Base-by-base conservation (phyloP, 768 basidiomycete species). In the Coprinopsis strossmayeri region DNA sequence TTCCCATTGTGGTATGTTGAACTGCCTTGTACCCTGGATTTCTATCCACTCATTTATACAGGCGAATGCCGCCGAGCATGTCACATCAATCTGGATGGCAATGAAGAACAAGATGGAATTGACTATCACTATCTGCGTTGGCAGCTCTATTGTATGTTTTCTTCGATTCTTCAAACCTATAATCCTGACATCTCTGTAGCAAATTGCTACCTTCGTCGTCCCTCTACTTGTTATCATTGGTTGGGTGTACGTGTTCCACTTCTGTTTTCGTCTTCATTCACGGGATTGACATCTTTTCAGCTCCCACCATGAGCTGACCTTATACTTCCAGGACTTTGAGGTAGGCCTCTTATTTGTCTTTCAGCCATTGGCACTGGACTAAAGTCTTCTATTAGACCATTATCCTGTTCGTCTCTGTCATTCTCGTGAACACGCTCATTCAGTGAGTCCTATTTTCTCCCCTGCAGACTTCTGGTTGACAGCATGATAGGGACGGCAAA, bases 261-360 rank as follows among this genome's bases (percentile, higher is more conserved):
- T 53, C 55, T 54, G 45, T 59, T 46, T 40, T 46, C 24, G 13
- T 25, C 13, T 12, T 17, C 25, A 34, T 51, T 52, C 45, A 45
- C 54, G n/a, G 20, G 38, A 20, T 43, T 52, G 17, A 51, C 40
- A 26, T 27, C 34, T 52, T 25, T 30, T 42, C 34, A 86, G 84
- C 10, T 72, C 84, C 26, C 74, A 74, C 23, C 84, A 86, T 58
- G 76, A 85, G 45, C 66, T 90, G 44, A 89, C 87, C 0, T 70
- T 94, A 23, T 90, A 84, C 72, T 94, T 95, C 55, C 79, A 78
- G 38, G 80, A 91, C 64, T 91, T 92, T 60, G 89, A 93, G 78
- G 85, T 84, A 49, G 7, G 63, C 20, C 26, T 41, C 20, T 15
- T 28, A 20, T 28, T n/a, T 17, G 34, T 11, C 21, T n/a, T 47